Evolutionary conservation across 2,329 filamentous ascomycete species (phyloP), one percentile per base, ranked within the genome.

Genomic region (Ciborinia camelliae): DNA sequence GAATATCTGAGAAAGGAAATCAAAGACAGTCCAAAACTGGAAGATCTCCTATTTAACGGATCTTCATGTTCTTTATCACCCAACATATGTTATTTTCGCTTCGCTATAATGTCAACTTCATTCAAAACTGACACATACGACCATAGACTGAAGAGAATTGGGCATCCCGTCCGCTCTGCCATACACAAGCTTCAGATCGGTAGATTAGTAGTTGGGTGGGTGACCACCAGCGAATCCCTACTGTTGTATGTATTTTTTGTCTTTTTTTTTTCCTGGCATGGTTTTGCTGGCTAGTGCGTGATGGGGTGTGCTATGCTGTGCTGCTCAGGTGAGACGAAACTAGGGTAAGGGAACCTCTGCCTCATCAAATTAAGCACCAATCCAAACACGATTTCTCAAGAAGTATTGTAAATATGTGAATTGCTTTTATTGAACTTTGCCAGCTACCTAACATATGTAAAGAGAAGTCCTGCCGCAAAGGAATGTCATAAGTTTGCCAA

Each of bases 161-260:
- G 43, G 43, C 43, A 47, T 47, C 43, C 43, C 43, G 51, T 53
- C 30, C 51, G 51, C 51, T 53, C 51, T 53, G 51, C 51, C 51
- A 53, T 53, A 53, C 51, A 53, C 51, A 53, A 53, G 51, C 51
- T 32, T 32, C 35, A 32, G 51, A 53, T 53, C 51, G 51, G 51
- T 54, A 37, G 51, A 54, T 54, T 54, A 54, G 51, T 54, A 54
- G 51, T 54, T 54, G 35, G 35, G 51, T 54, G 51, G 51, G 51
- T 54, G 51, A 54, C 51, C 51, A 54, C 35, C 35, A 54, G 51
- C 51, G 51, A 47, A 47, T 28, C 7, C 14, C 9, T 12, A 57
- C 53, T 57, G 37, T 57, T 43, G 37, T 57, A 57, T 57, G 53
- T 43, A 18, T 57, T 28, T 20, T 10, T 18, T 32, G 35, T 28